phyloP scores from a whole-genome alignment of 768 basidiomycete species.

The Neoboletus brunneissimus region DNA sequence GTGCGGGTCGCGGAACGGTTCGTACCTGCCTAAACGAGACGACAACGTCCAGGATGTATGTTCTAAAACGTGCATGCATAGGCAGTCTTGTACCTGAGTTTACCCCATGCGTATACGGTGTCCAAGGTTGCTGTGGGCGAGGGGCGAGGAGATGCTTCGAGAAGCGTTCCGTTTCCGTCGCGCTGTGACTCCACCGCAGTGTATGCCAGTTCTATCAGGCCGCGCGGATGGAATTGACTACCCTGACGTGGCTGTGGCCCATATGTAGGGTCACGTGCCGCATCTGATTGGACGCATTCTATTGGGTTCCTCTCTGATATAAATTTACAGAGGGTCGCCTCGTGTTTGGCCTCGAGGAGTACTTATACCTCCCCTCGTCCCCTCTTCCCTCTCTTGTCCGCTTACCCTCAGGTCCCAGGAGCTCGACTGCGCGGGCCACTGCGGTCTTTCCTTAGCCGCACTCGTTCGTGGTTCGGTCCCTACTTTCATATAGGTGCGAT shows the following conservation, averaged over 20 bases:
- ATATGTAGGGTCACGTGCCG: slow-evolving; percentile 19
- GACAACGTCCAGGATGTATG: neutral
- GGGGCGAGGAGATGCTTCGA: neutral
- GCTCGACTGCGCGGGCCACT: slow-evolving; percentile 26
- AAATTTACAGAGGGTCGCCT: slow-evolving; percentile 19
- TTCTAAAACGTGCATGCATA: neutral
- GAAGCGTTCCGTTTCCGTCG: neutral
- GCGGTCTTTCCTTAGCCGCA: slow-evolving; percentile 22
- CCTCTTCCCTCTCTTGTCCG: slow-evolving; percentile 9
- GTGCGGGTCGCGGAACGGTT: neutral
- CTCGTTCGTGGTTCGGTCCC: slow-evolving; percentile 15
- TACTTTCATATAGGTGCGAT: slow-evolving; percentile 13
- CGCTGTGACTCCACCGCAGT: neutral
- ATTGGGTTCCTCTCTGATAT: slow-evolving; percentile 12
- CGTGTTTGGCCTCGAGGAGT: slow-evolving; percentile 28
- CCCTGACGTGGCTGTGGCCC: neutral
- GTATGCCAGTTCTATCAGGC: neutral
- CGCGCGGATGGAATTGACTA: neutral
- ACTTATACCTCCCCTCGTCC: slow-evolving; percentile 16
- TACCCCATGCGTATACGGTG: neutral
- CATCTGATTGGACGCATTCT: slow-evolving; percentile 19
- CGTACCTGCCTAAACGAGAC: neutral
- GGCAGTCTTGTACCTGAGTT: neutral
- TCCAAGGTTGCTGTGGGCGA: slow-evolving; percentile 4
- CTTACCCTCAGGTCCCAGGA: slow-evolving; percentile 15